Conservation (phyloP, 2,329 filamentous ascomycete species). For the Conoideocrella luteorostrata region DNA sequence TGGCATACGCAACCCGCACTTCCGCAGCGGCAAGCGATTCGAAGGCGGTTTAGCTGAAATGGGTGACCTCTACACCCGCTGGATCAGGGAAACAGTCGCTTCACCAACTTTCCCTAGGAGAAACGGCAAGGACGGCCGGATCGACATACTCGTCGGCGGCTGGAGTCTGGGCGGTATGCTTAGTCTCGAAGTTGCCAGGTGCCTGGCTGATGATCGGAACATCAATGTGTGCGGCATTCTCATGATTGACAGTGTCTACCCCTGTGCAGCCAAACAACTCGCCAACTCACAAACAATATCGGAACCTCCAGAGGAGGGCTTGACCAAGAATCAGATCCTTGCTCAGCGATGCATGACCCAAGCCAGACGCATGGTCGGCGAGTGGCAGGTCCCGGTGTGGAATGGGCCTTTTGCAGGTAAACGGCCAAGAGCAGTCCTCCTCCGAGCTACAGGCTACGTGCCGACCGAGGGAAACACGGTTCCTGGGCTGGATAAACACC, state of each 20-base stretch:
- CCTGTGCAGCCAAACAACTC: constrained; percentile 14
- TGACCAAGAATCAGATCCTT: constrained; percentile 27
- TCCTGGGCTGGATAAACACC: constrained; percentile 36
- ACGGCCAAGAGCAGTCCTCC: constrained; percentile 36
- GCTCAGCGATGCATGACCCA: constrained; percentile 35
- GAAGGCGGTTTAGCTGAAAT: constrained; percentile 48
- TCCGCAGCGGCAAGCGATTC: constrained; percentile 40
- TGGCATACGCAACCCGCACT: constrained; percentile 50
- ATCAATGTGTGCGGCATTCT: constrained; percentile 43
- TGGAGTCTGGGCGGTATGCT: constrained; percentile 51
- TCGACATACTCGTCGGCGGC: constrained; percentile 44
- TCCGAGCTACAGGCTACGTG: constrained; percentile 37
- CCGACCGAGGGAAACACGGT: constrained; percentile 22
- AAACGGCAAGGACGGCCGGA: constrained; percentile 20
- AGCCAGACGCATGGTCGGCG: constrained; percentile 31
- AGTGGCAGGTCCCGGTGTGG: constrained; percentile 37
- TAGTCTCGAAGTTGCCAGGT: constrained; percentile 42
- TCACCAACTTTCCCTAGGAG: constrained; percentile 21
- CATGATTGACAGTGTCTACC: constrained; percentile 46
- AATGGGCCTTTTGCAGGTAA: constrained; percentile 16
- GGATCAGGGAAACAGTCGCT: constrained; percentile 34
- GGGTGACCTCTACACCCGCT: constrained; percentile 41
- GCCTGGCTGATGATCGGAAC: constrained; percentile 28
- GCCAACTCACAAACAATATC: constrained; percentile 9
- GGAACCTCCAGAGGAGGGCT: constrained; percentile 21